Conservation (phyloP, 208 protist genomes). For the Trypanosoma platydactyli region DNA sequence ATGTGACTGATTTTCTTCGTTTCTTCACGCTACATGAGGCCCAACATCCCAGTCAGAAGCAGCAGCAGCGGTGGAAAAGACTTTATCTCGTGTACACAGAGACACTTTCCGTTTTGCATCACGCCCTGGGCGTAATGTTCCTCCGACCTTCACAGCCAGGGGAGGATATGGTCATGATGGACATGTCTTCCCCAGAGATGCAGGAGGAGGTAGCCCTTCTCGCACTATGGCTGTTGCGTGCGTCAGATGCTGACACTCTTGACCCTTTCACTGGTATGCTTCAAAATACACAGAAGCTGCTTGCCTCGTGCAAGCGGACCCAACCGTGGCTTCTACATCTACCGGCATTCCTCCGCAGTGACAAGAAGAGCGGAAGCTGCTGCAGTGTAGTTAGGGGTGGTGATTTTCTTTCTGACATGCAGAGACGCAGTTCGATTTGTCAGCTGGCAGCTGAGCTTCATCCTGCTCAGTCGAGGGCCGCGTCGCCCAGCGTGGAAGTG, state of each 20-base stretch:
- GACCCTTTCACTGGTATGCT: not conserved
- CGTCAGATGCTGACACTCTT: not conserved
- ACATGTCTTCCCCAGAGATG: not conserved
- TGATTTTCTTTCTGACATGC: conserved; percentile 7
- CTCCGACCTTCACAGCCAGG: not conserved
- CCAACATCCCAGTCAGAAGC: not conserved
- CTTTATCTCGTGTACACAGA: conserved; percentile 16
- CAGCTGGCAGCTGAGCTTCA: conserved; percentile 14
- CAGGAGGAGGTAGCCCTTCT: conserved; percentile 20
- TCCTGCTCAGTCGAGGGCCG: not conserved
- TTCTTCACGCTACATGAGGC: conserved; percentile 9
- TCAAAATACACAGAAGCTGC: conserved; percentile 17
- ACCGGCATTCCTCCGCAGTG: conserved; percentile 10
- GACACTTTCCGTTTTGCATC: conserved; percentile 11
- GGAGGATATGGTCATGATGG: not conserved
- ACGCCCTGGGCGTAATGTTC: conserved; percentile 13
- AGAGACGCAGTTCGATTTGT: conserved; percentile 19
- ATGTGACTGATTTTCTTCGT: conserved; percentile 6
- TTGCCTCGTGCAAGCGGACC: conserved; percentile 15
- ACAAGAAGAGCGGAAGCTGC: not conserved
- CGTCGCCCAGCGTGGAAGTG: conserved; percentile 10
- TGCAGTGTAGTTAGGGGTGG: not conserved
- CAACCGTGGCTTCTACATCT: conserved; percentile 21
- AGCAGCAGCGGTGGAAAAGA: not conserved
- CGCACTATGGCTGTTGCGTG: conserved; percentile 20